Base-by-base conservation (phyloP, 768 basidiomycete species). In the Termitomyces sp. region DNA sequence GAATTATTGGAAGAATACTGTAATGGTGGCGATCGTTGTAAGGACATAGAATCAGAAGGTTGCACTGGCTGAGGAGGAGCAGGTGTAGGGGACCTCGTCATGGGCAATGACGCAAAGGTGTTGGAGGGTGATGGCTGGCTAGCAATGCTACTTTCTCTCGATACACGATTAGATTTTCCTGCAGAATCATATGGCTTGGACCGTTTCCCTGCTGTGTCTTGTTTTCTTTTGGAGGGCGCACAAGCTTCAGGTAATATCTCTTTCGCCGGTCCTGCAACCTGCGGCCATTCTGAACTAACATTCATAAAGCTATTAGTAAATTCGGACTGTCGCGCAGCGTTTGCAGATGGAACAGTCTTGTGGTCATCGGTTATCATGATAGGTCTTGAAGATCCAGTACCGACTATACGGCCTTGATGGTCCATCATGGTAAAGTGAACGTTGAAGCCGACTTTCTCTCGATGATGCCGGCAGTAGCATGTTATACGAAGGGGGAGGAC, bases 341-440 rank as follows among this genome's bases (percentile, higher is more conserved):
- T 72, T 18, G 72, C 67, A 39, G 72, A 66, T 24, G 67, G 64
- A 16, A 75, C 83, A 30, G 92, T 94, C 75, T 99, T 99, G 76
- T 99, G 97, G 72, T 99, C 97, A 76, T 99, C 97, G 1, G 96
- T 99, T 64, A 98, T 98, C 88, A 98, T 95, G 64, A 99, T 95
- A 4, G 96, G 93, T 32, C 87, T 84, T 1, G 94, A 91, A 54
- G 79, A 82, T 5, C 93, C 94, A 8, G 83, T 80, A 14, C 92
- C 95, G 53, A 98, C 85, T 48, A 93, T 72, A 22, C 89, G 82
- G 2, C 95, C 95, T 26, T 75, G 77, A 64, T 86, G 77, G 65
- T 97, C 92, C 69, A 86, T 82, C 79, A 99, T 82, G 20, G 86
- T 85, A 70, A 98, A 89, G 63, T 90, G 88, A 58, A 98, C 86